Conservation (phyloP, 495 filamentous ascomycete species). For the Trichoderma gamsii region DNA sequence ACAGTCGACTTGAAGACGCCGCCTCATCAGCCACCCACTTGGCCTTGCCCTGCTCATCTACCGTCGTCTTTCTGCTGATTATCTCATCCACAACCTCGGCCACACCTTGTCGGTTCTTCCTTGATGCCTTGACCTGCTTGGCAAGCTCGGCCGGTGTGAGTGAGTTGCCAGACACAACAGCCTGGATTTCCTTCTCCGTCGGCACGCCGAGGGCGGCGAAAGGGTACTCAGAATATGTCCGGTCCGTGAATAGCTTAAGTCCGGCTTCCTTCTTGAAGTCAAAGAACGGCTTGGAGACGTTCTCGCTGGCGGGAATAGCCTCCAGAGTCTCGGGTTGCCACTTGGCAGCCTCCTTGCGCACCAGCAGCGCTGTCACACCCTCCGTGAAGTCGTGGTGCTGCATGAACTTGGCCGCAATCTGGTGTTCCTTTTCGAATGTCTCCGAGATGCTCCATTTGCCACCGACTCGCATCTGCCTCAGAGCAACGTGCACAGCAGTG, state of each 20-base stretch:
- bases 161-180: neutral
- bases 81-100: constrained; percentile 53
- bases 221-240: constrained; percentile 62
- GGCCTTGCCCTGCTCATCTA: constrained; percentile 27
- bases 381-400: constrained; percentile 75
- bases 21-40: constrained; percentile 28
- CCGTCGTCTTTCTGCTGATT: constrained; percentile 43
- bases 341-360: constrained; percentile 55
- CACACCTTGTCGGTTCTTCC: constrained; percentile 49
- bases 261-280: constrained; percentile 29
- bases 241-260: constrained; percentile 45
- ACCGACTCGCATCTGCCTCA: constrained; percentile 73
- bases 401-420: constrained; percentile 81
- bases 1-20: constrained; percentile 3
- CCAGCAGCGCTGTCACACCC: constrained; percentile 71
- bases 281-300: constrained; percentile 58
- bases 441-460: constrained; percentile 67
- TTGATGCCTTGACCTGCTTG: constrained; percentile 5
- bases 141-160: constrained; percentile 14
- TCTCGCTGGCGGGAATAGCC: constrained; percentile 44
- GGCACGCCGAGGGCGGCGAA: constrained; percentile 62
- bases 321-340: constrained; percentile 70
- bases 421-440: constrained; percentile 76
- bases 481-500: constrained; percentile 73
- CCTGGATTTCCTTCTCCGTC: constrained; percentile 48